A percentile compares a stretch with the other conserved stretches of the same genome.
Conservation (phyloP, 1,284 basidiomycete genomes). For the Leccinum griseonigrum region DNA sequence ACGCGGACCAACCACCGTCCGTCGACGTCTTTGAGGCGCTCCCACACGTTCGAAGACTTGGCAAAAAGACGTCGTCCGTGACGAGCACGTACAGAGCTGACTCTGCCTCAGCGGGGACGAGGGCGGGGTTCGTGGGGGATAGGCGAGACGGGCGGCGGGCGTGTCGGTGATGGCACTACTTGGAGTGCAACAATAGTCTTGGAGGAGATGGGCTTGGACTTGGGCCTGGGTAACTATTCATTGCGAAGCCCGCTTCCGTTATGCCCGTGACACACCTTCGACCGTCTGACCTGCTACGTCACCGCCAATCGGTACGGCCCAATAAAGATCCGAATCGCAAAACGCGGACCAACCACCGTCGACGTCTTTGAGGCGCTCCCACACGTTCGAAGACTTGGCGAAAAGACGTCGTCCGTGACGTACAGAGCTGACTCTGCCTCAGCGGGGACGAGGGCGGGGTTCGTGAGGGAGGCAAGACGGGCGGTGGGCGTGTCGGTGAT, state of each 20-base stretch:
- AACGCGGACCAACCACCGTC: conserved; percentile 76
- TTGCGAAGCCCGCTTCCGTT: too few relatives aligned
- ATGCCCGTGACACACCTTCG: conserved; percentile 43
- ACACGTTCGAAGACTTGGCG: conserved; percentile 75
- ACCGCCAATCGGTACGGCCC: conserved; percentile 68
- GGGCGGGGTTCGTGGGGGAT: not conserved
- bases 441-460: not conserved
- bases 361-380: conserved; percentile 87
- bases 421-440: conserved; percentile 46
- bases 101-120: conserved; percentile 1
- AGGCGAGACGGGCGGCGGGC: not conserved
- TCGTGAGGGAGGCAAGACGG: not conserved
- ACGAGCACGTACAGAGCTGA: conserved; percentile 53
- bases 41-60: conserved; percentile 83
- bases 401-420: conserved; percentile 79
- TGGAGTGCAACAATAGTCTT: too few relatives aligned
- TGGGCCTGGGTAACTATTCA: too few relatives aligned
- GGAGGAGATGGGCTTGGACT: too few relatives aligned
- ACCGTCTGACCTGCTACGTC: conserved; percentile 75
- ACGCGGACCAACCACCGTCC: conserved; percentile 62
- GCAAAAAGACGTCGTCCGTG: conserved; percentile 77
- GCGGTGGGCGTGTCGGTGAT: too few relatives aligned
- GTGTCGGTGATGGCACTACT: not conserved
- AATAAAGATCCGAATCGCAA: conserved; percentile 66
- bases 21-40: conserved; percentile 84